Percentiles rank a stretch among this genome's conserved stretches.
Conservation (phyloP, 306 rosid species). For the Quercus mongolica region DNA sequence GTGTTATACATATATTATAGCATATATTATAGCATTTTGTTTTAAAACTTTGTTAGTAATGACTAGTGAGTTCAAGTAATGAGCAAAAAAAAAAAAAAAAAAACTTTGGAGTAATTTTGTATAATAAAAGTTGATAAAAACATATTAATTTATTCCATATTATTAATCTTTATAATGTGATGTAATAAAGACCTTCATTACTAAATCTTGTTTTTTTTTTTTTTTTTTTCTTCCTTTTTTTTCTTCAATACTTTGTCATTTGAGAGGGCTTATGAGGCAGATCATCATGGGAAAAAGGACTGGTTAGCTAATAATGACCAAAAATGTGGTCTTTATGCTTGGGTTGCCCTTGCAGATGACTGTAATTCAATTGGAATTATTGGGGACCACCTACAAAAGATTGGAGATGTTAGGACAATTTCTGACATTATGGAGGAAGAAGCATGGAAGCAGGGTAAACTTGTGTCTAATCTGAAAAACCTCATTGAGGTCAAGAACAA, state of each 20-base stretch:
- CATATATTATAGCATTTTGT: too few species aligned
- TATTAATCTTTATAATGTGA: too few species aligned
- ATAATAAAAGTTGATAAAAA: too few species aligned
- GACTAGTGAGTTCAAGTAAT: too few species aligned
- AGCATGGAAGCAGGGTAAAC: conserved; percentile 61
- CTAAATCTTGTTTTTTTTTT: too few species aligned
- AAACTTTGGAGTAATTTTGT: too few species aligned
- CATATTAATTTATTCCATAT: too few species aligned
- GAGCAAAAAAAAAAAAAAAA: too few species aligned
- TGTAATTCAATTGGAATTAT: conserved; percentile 49
- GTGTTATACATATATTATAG: too few species aligned
- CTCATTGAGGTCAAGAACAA: conserved; percentile 62
- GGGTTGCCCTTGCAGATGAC: conserved; percentile 90
- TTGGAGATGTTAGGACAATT: conserved; percentile 68
- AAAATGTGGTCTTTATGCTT: conserved; percentile 76
- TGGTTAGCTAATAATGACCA: conserved; percentile 45
- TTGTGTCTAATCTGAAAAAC: conserved; percentile 63
- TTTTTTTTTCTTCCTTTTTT: too few species aligned
- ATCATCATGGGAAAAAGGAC: conserved; percentile 68
- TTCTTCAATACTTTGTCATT: conserved; percentile 36
- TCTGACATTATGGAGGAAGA: conserved; percentile 79
- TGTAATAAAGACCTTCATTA: too few species aligned
- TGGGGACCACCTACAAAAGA: conserved; percentile 73
- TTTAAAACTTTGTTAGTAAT: too few species aligned
- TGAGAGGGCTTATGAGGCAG: conserved; percentile 77